Evolutionary conservation across 805 yeast species (phyloP).

Genomic region (Suhomyces pyralidae): DNA sequence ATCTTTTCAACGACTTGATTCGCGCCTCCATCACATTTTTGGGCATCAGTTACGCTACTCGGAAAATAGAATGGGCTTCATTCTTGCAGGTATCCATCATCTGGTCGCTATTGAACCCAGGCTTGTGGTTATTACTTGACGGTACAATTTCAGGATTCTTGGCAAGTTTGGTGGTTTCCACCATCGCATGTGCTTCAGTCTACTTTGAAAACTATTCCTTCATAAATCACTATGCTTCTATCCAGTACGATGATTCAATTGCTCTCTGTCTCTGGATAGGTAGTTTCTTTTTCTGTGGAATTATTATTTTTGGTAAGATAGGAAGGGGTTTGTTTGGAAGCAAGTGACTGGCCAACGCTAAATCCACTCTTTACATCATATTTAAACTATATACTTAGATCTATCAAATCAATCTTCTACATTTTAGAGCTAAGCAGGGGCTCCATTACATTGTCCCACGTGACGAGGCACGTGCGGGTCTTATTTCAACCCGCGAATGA

Average conservation of each 20-base stretch:
- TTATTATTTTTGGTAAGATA: conserved; percentile 64
- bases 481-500: not conserved
- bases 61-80: conserved; percentile 67
- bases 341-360: not conserved
- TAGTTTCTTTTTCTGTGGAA: conserved; percentile 64
- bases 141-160: conserved; percentile 54
- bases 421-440: not conserved
- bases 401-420: not conserved
- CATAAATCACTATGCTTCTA: conserved; percentile 13
- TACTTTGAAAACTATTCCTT: conserved; percentile 26
- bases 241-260: conserved; percentile 23
- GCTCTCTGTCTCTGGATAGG: conserved; percentile 55
- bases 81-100: conserved; percentile 61
- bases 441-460: not conserved
- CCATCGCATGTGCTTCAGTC: conserved; percentile 28
- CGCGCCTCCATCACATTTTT: conserved; percentile 56
- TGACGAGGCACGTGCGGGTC: not conserved
- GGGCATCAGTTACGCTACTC: conserved; percentile 69
- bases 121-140: conserved; percentile 65
- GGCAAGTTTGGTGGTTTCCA: conserved; percentile 32
- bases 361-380: not conserved
- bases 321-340: conserved; percentile 51
- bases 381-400: not conserved
- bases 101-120: conserved; percentile 61
- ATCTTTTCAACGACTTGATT: conserved; percentile 34